Evolutionary conservation across 306 rosid genomes (phyloP).

Genomic region (Calophaca sinica): DNA sequence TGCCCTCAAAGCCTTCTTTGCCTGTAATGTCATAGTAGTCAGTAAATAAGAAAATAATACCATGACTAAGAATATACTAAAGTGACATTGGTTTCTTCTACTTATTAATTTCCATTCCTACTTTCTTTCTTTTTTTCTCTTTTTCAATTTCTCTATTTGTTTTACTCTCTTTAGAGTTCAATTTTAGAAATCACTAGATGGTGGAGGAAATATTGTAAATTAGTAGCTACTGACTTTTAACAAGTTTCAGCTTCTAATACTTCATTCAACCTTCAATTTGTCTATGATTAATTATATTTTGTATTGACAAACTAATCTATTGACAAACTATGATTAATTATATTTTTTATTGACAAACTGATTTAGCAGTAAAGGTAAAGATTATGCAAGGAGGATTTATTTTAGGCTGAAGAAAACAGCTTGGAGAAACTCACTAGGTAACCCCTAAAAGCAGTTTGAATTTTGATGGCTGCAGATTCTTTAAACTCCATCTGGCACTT

Average conservation of each 20-base stretch:
- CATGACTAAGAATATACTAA: conserved; percentile 16
- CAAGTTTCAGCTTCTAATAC: conserved; percentile 30
- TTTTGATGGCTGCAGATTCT: conserved; percentile 69
- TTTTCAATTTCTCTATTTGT: not conserved
- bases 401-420: conserved; percentile 17
- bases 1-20: conserved; percentile 89
- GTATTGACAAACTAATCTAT: not conserved
- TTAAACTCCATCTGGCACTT: conserved; percentile 50
- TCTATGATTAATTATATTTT: not conserved
- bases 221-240: not conserved
- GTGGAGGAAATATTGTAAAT: not conserved
- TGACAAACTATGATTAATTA: not conserved
- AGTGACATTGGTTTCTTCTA: conserved; percentile 3
- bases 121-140: not conserved
- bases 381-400: conserved; percentile 24
- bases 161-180: not conserved
- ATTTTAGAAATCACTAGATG: not conserved
- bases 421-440: conserved; percentile 75
- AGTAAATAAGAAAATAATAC: conserved; percentile 11
- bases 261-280: conserved; percentile 10
- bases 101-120: not conserved
- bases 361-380: conserved; percentile 10
- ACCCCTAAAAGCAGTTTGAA: conserved; percentile 85
- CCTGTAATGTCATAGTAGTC: conserved; percentile 57
- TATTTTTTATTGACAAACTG: not conserved